phyloP scores from a whole-genome alignment of 371 early-diverging fungal species.

The Actinomortierella ambigua region DNA sequence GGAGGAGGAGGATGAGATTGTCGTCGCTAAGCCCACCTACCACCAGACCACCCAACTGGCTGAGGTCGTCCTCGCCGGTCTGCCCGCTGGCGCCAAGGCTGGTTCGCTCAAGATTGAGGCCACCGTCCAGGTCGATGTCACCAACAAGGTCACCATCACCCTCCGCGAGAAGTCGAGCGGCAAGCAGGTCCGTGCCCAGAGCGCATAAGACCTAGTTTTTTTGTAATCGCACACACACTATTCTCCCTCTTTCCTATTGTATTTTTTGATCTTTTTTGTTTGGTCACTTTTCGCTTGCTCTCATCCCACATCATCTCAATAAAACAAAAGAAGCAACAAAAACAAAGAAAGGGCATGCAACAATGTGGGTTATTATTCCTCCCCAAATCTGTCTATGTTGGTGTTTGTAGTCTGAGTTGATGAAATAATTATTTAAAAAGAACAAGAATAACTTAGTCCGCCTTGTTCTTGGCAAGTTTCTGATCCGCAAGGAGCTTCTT shows the following conservation, averaged over 20 bases:
- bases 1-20: constrained; percentile 60
- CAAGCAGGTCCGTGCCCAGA: constrained; percentile 51
- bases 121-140: constrained; percentile 60
- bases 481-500: constrained; percentile 7
- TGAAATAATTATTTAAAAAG: no score
- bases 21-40: constrained; percentile 56
- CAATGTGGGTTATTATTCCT: not conserved
- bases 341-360: not conserved
- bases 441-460: no score
- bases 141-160: constrained; percentile 55
- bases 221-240: not conserved
- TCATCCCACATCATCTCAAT: not conserved
- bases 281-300: not conserved
- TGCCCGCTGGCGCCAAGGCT: constrained; percentile 55
- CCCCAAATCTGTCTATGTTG: no score
- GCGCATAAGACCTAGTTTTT: constrained; percentile 23
- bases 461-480: no score
- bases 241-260: not conserved
- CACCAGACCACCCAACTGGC: constrained; percentile 56
- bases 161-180: constrained; percentile 65
- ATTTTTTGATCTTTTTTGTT: not conserved
- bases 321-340: not conserved
- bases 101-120: constrained; percentile 63
- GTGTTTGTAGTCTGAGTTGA: no score
- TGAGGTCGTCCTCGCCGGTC: constrained; percentile 59